Evolutionary conservation across 1,284 basidiomycete genomes (phyloP), one percentile per base, ranked within the genome.

Genomic region (Erythrobasidium hasegawianum): DNA sequence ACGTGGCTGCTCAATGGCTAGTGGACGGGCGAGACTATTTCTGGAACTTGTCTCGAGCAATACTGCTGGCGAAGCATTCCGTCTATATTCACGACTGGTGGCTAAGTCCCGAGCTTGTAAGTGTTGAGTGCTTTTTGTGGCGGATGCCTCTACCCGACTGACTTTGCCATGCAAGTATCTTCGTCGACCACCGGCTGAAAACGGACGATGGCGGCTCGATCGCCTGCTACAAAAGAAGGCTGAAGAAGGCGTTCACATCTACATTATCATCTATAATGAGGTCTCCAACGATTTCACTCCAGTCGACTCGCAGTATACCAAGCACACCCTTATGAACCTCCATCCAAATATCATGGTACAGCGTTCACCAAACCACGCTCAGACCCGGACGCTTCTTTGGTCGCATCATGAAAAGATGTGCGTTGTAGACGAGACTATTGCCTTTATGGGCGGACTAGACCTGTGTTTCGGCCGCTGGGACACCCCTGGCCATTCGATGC

Each of bases 1-100:
- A 97, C 74, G 94, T 94, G 1, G 88, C 90, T 40, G 90, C 93
- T 0, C 95, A 97, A 74, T 98, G 96, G 96, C 85, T 98, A 2
- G 93, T 97, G n/a, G 96, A 99, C 78, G 96, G 95, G 7, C 86
- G 93, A 16, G 93, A 97, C 76, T 97, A 97, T 76, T 94, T 91
- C 79, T 97, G 93, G 94, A 95, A 95, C 75, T 80, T 98, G n/a
- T 92, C 90, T 33, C 85, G 91, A 54, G 95, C 96, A 0, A 88
- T 98, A 59, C 81, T 90, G 57, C 83, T 96, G 72, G 95, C 96
- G 2, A 88, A 87, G 75, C 89, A 96, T 73, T 84, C 82, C 43
- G 77, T 79, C 67, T 79, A 73, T 67, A 72, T 50, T 45, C 92
- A 96, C 75, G 91, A 93, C 78, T 96, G 93, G 93, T 96, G 92